Conservation (phyloP, 768 basidiomycete genomes). For the Mycena epipterygia region DNA sequence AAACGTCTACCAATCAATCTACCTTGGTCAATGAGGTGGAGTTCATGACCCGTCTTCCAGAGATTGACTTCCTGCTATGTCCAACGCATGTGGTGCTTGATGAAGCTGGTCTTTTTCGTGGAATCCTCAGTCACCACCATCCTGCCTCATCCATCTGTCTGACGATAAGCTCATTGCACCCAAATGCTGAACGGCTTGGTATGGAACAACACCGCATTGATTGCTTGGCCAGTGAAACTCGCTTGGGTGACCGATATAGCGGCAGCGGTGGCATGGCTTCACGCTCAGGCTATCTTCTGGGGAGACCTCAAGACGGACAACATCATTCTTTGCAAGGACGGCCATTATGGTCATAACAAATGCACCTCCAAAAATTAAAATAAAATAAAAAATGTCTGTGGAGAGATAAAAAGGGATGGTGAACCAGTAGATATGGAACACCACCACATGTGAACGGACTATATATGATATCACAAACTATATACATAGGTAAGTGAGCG, state of each 20-base stretch:
- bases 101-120: neutral
- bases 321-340: conserved; percentile 20
- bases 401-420: no score
- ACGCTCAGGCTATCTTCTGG: neutral
- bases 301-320: conserved; percentile 8
- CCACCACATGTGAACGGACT: no score
- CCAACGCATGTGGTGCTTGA: conserved; percentile 8
- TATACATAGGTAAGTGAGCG: no score
- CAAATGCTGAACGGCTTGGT: neutral
- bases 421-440: no score
- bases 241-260: conserved; percentile 15
- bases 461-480: no score
- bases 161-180: neutral
- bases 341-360: no score
- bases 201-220: neutral
- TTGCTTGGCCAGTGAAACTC: conserved; percentile 17
- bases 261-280: conserved; percentile 10
- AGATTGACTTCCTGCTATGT: neutral
- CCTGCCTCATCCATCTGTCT: conserved; percentile 1
- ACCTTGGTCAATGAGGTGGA: neutral
- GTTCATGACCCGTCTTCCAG: conserved; percentile 8
- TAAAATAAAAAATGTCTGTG: no score
- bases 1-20: neutral
- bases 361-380: no score
- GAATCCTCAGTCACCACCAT: neutral